Evolutionary conservation across 306 rosid species (phyloP).

Genomic region (Corylus avellana): DNA sequence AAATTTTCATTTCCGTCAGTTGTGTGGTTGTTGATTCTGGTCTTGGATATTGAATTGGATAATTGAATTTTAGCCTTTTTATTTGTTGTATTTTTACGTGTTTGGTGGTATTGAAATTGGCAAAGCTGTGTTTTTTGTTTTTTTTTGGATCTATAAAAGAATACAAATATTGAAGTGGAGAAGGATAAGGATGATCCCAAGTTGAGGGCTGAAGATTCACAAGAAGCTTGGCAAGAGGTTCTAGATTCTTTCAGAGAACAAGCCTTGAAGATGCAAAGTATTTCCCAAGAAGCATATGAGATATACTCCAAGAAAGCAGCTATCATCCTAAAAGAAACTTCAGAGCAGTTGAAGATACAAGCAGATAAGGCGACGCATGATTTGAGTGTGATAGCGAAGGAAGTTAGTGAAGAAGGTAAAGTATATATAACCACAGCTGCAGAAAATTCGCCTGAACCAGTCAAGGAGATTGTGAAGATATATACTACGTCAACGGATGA

Average conservation of each 20-base stretch:
- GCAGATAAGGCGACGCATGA: conserved; percentile 72
- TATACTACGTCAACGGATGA: conserved; percentile 62
- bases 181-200: conserved; percentile 37
- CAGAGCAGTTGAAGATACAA: conserved; percentile 77
- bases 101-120: not conserved
- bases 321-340: conserved; percentile 60
- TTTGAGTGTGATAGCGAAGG: conserved; percentile 63
- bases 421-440: conserved; percentile 65
- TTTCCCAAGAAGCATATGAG: conserved; percentile 87
- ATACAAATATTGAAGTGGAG: conserved; percentile 58
- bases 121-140: not conserved
- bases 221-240: conserved; percentile 78
- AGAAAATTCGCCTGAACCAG: conserved; percentile 72
- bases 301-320: conserved; percentile 73
- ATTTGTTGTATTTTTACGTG: not conserved
- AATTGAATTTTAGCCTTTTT: not conserved
- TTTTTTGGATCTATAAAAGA: conserved; percentile 33
- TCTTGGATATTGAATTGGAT: not conserved
- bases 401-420: conserved; percentile 72
- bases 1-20: not conserved
- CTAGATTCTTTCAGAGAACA: conserved; percentile 79
- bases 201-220: conserved; percentile 53
- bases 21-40: not conserved
- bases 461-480: conserved; percentile 78
- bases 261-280: conserved; percentile 65